These are phyloP conservation scores for Neurospora africana DNA, from an alignment of 495 filamentous ascomycete genomes.

Conservation along the genomic window DNA sequence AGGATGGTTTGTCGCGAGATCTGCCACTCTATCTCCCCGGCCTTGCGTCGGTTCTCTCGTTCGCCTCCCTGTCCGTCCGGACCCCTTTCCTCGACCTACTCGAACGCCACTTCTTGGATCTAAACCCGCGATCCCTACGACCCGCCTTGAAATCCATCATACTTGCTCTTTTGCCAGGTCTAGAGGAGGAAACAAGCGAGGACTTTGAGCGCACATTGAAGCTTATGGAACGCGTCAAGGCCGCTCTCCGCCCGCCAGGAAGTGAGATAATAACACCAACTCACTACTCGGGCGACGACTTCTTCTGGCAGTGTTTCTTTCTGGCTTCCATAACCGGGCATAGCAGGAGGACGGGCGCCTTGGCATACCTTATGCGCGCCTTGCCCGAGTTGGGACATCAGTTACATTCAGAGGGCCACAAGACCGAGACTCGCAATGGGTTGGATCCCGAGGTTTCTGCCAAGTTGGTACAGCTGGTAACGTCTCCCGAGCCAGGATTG, in stretches of 20 bases:
- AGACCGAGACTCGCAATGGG: constrained; percentile 9
- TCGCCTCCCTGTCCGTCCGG: constrained; percentile 82
- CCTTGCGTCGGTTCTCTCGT: constrained; percentile 76
- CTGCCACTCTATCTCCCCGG: constrained; percentile 83
- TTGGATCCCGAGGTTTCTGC: constrained; percentile 21
- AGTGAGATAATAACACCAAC: constrained; percentile 39
- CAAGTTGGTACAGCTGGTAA: constrained; percentile 61
- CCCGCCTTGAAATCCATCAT: constrained; percentile 85
- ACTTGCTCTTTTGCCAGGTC: constrained; percentile 72
- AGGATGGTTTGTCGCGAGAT: constrained; percentile 66
- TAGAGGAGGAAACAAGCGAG: constrained; percentile 93
- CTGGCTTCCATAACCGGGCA: constrained; percentile 82
- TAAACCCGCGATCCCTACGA: constrained; percentile 60
- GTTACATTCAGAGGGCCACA: constrained; percentile 16
- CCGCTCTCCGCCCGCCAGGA: constrained; percentile 44
- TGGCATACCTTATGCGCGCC: constrained; percentile 72
- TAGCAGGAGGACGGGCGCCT: constrained; percentile 68
- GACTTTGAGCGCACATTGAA: constrained; percentile 85
- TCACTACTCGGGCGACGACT: constrained; percentile 60
- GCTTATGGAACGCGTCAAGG: constrained; percentile 67
- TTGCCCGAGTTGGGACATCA: constrained; percentile 59
- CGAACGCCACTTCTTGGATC: constrained; percentile 63
- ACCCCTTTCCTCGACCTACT: constrained; percentile 73
- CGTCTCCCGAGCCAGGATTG: constrained; percentile 84
- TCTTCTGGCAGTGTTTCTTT: constrained; percentile 98